Percentiles rank a stretch among this genome's conserved stretches.
Evolutionary conservation across 2,329 filamentous ascomycete species (phyloP).

Genomic region (Penicillium freii): DNA sequence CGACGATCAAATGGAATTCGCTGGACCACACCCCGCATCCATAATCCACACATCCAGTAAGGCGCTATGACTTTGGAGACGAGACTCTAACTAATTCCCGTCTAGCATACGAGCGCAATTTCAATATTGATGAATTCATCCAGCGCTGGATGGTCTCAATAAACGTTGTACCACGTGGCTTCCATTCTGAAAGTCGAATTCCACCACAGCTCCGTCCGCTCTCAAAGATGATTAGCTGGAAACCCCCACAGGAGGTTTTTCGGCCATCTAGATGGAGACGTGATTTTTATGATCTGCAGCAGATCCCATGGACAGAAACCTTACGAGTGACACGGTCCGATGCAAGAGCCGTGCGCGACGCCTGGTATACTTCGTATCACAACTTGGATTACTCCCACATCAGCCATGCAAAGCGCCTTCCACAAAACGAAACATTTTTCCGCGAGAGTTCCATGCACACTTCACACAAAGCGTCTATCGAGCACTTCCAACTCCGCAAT

Average conservation of each 20-base stretch:
- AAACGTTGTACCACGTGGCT: constrained; percentile 13
- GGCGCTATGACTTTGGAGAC: not conserved
- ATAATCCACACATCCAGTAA: constrained; percentile 33
- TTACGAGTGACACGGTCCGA: constrained; percentile 38
- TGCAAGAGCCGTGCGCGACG: constrained; percentile 39
- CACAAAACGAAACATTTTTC: constrained; percentile 48
- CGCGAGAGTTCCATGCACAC: constrained; percentile 51
- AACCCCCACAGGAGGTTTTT: constrained; percentile 32
- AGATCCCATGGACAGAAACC: constrained; percentile 42
- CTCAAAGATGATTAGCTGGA: constrained; percentile 36
- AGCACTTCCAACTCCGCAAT: constrained; percentile 61
- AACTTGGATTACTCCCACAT: constrained; percentile 35
- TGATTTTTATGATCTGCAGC: constrained; percentile 41
- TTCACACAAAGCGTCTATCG: constrained; percentile 49
- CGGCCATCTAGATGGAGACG: constrained; percentile 31
- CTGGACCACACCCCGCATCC: constrained; percentile 24
- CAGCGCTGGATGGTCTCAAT: constrained; percentile 40
- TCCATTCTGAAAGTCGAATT: constrained; percentile 22
- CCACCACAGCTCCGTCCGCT: constrained; percentile 28
- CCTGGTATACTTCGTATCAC: constrained; percentile 43
- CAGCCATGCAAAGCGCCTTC: constrained; percentile 31
- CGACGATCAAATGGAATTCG: constrained; percentile 14
- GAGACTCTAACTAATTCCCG: not conserved
- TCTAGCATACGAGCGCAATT: constrained; percentile 41
- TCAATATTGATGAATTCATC: constrained; percentile 46